Base-by-base conservation (phyloP, 306 rosid species). In the Casuarina glauca region DNA sequence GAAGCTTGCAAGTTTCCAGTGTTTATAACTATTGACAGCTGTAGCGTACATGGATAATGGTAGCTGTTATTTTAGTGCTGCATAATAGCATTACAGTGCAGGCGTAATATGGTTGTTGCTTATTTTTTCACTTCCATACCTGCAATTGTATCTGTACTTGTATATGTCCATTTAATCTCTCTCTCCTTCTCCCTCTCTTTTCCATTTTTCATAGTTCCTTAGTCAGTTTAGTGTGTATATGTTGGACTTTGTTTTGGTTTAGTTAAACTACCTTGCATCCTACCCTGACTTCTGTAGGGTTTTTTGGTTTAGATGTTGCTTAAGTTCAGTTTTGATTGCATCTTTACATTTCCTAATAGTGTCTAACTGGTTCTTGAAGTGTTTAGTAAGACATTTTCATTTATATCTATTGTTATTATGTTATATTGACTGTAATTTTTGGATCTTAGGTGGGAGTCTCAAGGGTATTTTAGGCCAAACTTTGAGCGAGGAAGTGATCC, bases 381-480 rank as follows among this genome's bases (percentile, higher is more conserved):
- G 43, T 52, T 67, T 57, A 12, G 48, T n/a, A 41, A 17, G 4
- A n/a, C 48, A 48, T 45, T 15, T 61, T 20, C 42, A 8, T 70
- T 70, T 74, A 9, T 46, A 17, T 57, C 38, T 50, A 1, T 42
- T 45, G 12, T 42, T 50, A 3, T 69, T 49, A 17, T 81, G 3
- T 16, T 43, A 62, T 71, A 50, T 75, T 82, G 3, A 70, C 78
- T 84, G 35, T 74, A 44, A 32, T 82, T 81, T 17, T 81, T 80
- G 77, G 78, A 73, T 86, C 76, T 74, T 83, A 94, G 98, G 98
- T 94, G 98, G 98, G 98, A 94, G 82, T 90, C 98, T 80, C 97
- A 92, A 83, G 98, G 98, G 61, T 87, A 89, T 83, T 92, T 94
- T 81, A 87, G 74, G 86, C 98, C 98, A 57, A 86, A 82, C 79